phyloP scores from a whole-genome alignment of 2,329 filamentous ascomycete species.

The Hymenoscyphus scutula region DNA sequence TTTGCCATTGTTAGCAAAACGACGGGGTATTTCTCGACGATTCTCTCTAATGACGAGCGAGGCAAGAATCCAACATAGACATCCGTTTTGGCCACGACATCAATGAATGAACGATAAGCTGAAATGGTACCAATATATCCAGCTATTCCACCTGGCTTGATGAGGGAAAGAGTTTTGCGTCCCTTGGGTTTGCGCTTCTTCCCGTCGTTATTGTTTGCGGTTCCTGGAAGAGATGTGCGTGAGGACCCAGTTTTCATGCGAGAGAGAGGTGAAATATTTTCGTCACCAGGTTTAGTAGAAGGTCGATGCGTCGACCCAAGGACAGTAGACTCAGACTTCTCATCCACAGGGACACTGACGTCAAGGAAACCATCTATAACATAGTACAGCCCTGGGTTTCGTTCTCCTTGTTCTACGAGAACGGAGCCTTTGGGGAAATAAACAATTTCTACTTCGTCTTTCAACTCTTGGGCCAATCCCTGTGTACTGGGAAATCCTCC shows the following conservation, averaged over 20 bases:
- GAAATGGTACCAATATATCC: constrained; percentile 94
- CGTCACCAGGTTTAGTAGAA: constrained; percentile 30
- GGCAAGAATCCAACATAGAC: constrained; percentile 97
- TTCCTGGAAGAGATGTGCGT: constrained; percentile 30
- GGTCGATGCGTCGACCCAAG: constrained; percentile 30
- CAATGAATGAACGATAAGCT: constrained; percentile 92
- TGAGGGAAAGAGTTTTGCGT: constrained; percentile 77
- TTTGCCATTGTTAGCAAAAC: constrained; percentile 96
- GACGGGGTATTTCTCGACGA: constrained; percentile 89
- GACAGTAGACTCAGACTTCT: constrained; percentile 32
- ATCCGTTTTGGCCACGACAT: constrained; percentile 95
- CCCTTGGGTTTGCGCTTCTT: constrained; percentile 46
- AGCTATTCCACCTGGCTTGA: constrained; percentile 91
- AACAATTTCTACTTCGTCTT: constrained; percentile 92
- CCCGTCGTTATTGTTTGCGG: constrained; percentile 32
- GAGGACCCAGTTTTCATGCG: constrained; percentile 44
- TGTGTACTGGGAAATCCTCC: constrained; percentile 61
- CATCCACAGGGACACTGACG: constrained; percentile 74
- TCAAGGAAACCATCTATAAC: constrained; percentile 97
- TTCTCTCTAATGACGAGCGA: constrained; percentile 78
- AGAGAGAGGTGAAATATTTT: constrained; percentile 45
- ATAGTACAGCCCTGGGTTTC: constrained; percentile 96
- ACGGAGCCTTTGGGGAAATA: constrained; percentile 95
- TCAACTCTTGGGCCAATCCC: constrained; percentile 72
- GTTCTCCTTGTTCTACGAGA: constrained; percentile 91